Base-by-base conservation (phyloP, 2,329 filamentous ascomycete species). In the Thielaviopsis ethacetica region DNA sequence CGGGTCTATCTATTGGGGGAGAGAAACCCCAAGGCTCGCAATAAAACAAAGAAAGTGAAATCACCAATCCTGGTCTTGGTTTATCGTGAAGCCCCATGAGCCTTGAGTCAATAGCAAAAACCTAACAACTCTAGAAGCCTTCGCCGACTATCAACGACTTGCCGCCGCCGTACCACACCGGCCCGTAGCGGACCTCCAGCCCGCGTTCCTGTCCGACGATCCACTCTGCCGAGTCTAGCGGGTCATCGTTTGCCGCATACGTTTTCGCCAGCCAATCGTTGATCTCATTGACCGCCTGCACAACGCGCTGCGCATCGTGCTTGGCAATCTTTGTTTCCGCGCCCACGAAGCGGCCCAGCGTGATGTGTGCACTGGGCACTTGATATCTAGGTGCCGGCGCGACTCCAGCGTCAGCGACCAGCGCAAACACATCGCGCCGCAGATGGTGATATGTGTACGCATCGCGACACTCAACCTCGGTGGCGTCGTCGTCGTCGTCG, bases 361-460 rank as follows among this genome's bases (percentile, higher is more conserved):
- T 96, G 66, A 96, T 79, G 72, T 97, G 91, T 17, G 88, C 89
- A 53, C 86, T 91, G 1, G 91, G 91, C 1, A 95, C 88, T 24
- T 91, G 83, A 68, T 96, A 97, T 60, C 91, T 78, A 15, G 59
- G 38, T 6, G 51, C 53, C 57, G 86, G 88, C 17, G 78, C 72
- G n/a, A 91, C 74, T 1, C 86, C 87, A 0, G 82, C 77, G 3
- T 72, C 73, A 53, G 75, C 73, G 3, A 81, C 79, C 26, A 81
- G 72, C 54, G 78, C 74, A 68, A 84, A 93, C 13, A 94, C 68
- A 67, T 95, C 89, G 3, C 85, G 79, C 2, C 91, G 83, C 9
- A 97, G 80, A 69, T 97, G 91, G 68, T 96, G 91, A 69, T 96
- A 96, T 0, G 86, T 91, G 71, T 88, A 96, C 1, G 64, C 66